Evolutionary conservation across 2,329 filamentous ascomycete species (phyloP), one percentile per base, ranked within the genome.

Genomic region (Alternaria sp.): DNA sequence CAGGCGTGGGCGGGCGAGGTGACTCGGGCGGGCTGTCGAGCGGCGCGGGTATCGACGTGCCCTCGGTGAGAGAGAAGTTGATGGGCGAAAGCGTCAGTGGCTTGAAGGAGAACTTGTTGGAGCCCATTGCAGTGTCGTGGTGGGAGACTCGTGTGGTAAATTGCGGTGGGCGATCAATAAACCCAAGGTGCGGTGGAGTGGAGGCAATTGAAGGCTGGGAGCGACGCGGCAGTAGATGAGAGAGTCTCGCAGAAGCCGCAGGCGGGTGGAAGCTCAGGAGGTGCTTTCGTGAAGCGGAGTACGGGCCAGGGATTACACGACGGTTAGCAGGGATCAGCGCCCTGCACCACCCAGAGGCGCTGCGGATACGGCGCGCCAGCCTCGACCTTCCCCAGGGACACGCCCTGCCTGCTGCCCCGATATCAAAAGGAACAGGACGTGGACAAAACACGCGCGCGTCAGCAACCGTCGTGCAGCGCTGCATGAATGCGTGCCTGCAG

Each of bases 21-120:
- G 76, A 74, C 15, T 77, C 71, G 56, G 79, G 79, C 49, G 80
- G 80, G 45, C 79, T 79, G 64, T 80, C 79, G 61, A 67, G 78
- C 50, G 80, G 80, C 30, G 80, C 78, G 40, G 79, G 80, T 67
- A 81, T 81, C 57, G 76, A 74, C 52, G 80, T 81, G 61, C 80
- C 80, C 47, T 80, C 79, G 36, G 80, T 81, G 58, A 81, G 76
- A 49, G 79, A 81, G 74, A 81, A 80, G 68, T 80, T 77, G 72
- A 81, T 76, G 54, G 79, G 79, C 36, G 72, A 69, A 30, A 80
- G 70, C 52, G 77, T 78, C 59, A 79, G 70, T 59, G 77, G 77
- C 68, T 78, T 74, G 72, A 75, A 79, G 10, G 60, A 59, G 59
- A 65, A 65, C 59, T 77, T 79, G 62, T 61, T 64, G 49, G 51